phyloP scores from a whole-genome alignment of 139 green algal genomes.

The Chlorella sp. region DNA sequence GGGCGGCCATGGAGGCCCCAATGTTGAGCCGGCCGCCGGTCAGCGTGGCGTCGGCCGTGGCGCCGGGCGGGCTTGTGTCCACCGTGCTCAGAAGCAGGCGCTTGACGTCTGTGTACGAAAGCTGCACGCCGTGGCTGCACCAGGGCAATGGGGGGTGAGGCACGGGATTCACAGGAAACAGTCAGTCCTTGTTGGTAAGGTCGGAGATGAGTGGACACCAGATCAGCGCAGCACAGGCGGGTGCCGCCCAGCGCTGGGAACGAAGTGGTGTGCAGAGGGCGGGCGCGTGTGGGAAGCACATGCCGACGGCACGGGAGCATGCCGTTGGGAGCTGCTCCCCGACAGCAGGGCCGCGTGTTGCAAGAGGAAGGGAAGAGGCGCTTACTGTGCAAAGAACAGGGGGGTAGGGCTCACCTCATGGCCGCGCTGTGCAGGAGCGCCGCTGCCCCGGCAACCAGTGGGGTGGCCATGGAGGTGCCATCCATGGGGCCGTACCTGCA shows the following conservation, averaged over 20 bases:
- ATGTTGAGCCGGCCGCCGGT: conserved; percentile 23
- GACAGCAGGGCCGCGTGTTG: no score
- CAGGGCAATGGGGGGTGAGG: background rate
- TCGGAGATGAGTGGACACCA: background rate
- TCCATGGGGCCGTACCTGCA: conserved; percentile 27
- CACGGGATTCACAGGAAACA: background rate
- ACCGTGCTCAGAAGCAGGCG: background rate
- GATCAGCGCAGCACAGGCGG: background rate
- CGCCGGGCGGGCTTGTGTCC: background rate
- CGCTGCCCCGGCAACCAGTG: conserved; percentile 16
- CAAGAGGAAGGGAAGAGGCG: no score
- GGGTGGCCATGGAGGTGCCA: conserved; percentile 29
- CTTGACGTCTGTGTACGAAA: background rate
- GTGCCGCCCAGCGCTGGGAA: no score
- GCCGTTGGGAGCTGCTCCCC: no score
- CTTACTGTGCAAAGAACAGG: no score
- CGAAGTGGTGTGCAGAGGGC: background rate
- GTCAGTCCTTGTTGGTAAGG: background rate
- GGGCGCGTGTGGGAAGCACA: no score
- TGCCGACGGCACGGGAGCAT: no score
- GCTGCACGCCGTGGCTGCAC: background rate
- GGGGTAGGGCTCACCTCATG: background rate
- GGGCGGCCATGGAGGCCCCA: conserved; percentile 13
- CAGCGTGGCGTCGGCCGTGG: background rate
- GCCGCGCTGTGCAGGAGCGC: conserved; percentile 20